Base-by-base conservation (phyloP, 192 early-diverging fungal genomes). In the Coemansia sp. region DNA sequence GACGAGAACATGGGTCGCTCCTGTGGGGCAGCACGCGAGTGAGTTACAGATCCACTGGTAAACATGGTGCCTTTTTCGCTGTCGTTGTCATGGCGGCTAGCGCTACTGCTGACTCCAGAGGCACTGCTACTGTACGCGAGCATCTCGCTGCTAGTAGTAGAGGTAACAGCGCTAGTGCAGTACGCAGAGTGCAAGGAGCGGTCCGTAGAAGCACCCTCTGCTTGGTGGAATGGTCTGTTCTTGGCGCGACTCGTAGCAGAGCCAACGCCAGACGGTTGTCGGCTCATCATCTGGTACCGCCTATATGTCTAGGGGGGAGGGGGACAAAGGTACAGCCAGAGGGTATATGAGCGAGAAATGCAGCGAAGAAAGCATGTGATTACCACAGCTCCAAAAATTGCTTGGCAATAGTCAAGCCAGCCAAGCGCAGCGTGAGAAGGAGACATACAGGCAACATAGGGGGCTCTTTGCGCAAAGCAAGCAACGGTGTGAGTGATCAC, bases 1-100 rank as follows among this genome's bases (percentile, higher is more conserved):
- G 46, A 45, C 59, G 63, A 13, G n/a, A 72, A 68, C 61, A 59
- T 3, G n/a, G 69, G 44, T 32, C 60, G 64, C 15, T 51, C 61
- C 5, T 58, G 46, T 20, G 74, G 15, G n/a, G 67, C 20, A 61
- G 61, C 22, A 40, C 41, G 71, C 9, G 71, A 39, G 56, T 68
- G 61, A 6, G 65, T 12, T 56, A 42, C 53, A 41, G 65, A 41
- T 39, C 55, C 53, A 45, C 20, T 46, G 39, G 42, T 27, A 40
- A 68, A 61, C 7, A 36, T 11, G 27, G 44, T 3, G 39, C 58
- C 15, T 42, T 68, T 68, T 22, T 68, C 67, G 58, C 42, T 46
- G 29, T 36, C 58, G 12, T 20, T 39, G 13, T 19, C 44, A 48
- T 55, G 32, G 56, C 22, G 22, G n/a, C 41, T 59, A n/a, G 66